Base-by-base conservation (phyloP, 176 grass and related monocot genomes). In the Ensete glaucum region DNA sequence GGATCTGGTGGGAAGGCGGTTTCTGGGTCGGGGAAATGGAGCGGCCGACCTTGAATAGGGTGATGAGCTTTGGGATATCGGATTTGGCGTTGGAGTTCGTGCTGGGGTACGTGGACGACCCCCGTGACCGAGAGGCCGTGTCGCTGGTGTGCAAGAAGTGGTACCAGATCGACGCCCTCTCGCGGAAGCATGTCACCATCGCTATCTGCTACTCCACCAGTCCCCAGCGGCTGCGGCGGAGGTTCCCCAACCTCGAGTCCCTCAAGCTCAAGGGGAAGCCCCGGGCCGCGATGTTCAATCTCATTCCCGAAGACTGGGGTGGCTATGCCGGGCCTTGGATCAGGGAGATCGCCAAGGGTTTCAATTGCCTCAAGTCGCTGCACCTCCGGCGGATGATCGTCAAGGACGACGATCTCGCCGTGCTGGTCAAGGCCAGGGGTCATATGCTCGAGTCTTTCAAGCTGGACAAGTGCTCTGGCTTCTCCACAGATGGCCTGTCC, bases 211-310 rank as follows among this genome's bases (percentile, higher is more conserved):
- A 99, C 86, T 88, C 95, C 79, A 85, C 95, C 50, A 89, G 79
- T 34, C 95, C 95, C 12, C 82, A 75, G 20, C 86, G 82, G 12
- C 88, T 99, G 16, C 73, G 83, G 68, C 65, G 84, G 20, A 86
- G 95, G 16, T 99, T 99, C 74, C 90, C 90, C 50, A 83, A 83
- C 73, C 91, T 99, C 50, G 84, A 93, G 78, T 99, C 91, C 52
- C 86, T 99, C 43, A 85, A 99, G 81, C 84, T 99, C 78, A 99
- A 99, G 67, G 86, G 88, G 29, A 99, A 99, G 78, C 95, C 90
- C 43, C 82, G 95, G 17, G 95, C 95, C 48, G 81, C 95, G 73
- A 99, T 99, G 95, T 99, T 91, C 81, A 91, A 99, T 76, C 90
- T 99, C 80, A 94, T 99, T 78, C 79, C 88, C 25, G 84, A 89